Conservation (phyloP, 805 yeast species). For the Cyberlindnera euphorbiae region DNA sequence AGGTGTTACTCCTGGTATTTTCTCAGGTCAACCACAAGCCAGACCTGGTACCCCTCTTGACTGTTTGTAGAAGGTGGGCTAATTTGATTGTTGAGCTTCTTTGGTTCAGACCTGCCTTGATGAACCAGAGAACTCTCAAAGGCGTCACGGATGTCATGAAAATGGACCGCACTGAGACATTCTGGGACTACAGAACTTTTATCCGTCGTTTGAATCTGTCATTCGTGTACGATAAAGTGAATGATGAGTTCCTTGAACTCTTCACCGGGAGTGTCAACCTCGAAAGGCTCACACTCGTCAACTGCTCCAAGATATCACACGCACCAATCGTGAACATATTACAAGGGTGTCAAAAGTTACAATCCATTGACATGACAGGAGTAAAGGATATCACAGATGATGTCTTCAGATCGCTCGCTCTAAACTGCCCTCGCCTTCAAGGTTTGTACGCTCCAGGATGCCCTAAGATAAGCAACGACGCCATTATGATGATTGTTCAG, state of each 20-base stretch:
- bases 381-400: slow-evolving; percentile 65
- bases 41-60: slow-evolving; percentile 55
- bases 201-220: slow-evolving; percentile 79
- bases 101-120: slow-evolving; percentile 84
- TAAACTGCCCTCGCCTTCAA: slow-evolving; percentile 70
- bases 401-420: slow-evolving; percentile 63
- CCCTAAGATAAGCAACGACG: slow-evolving; percentile 58
- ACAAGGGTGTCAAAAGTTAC: slow-evolving; percentile 61
- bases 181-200: slow-evolving; percentile 62
- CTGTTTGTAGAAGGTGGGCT: slow-evolving; percentile 81
- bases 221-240: slow-evolving; percentile 61
- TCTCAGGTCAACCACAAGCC: slow-evolving; percentile 55
- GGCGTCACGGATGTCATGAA: slow-evolving; percentile 55
- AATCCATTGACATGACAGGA: slow-evolving; percentile 84
- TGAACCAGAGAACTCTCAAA: slow-evolving; percentile 41
- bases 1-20: slow-evolving; percentile 59
- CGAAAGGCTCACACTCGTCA: slow-evolving; percentile 82
- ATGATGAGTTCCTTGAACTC: slow-evolving; percentile 54
- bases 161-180: slow-evolving; percentile 41
- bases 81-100: slow-evolving; percentile 69
- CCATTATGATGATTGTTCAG: slow-evolving; percentile 52
- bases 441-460: slow-evolving; percentile 90
- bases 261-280: slow-evolving; percentile 69
- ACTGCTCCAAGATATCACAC: slow-evolving; percentile 64
- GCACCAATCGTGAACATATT: slow-evolving; percentile 58